Percentiles rank a stretch among this genome's conserved stretches.
These are phyloP conservation scores for Cladophialophora immunda DNA, from an alignment of 2,329 filamentous ascomycete genomes.

Conservation along the genomic window DNA sequence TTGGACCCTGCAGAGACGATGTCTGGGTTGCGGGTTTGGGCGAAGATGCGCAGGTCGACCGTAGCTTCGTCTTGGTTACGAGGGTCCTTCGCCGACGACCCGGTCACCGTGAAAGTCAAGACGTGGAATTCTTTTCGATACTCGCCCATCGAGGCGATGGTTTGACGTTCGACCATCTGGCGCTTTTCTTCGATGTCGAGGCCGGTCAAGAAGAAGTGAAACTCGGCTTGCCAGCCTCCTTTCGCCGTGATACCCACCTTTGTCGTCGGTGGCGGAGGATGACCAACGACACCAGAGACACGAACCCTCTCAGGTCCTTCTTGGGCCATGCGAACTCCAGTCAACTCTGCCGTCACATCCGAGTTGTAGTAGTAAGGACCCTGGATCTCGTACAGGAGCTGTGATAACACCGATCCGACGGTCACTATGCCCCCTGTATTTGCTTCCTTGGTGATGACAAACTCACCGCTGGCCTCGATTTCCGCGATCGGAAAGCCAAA, in stretches of 20 bases:
- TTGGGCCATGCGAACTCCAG: too few species aligned
- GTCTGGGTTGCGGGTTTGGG: slow-evolving; percentile 48
- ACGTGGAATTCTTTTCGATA: slow-evolving; percentile 50
- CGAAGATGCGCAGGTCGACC: slow-evolving; percentile 56
- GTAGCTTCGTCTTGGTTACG: slow-evolving; percentile 51
- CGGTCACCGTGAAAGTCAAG: slow-evolving; percentile 60
- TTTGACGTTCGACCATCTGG: slow-evolving; percentile 47
- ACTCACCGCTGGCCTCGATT: slow-evolving; percentile 34
- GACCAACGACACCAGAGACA: too few species aligned
- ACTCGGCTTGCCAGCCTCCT: slow-evolving; percentile 52
- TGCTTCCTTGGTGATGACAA: slow-evolving; percentile 30
- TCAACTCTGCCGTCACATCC: too few species aligned
- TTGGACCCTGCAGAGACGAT: slow-evolving; percentile 41
- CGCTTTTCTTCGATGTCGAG: slow-evolving; percentile 51
- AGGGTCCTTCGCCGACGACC: slow-evolving; percentile 50
- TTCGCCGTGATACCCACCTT: slow-evolving; percentile 52
- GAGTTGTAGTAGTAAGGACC: slow-evolving; percentile 59
- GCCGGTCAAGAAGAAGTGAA: slow-evolving; percentile 51
- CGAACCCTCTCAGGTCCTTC: too few species aligned
- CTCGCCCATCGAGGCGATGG: slow-evolving; percentile 46
- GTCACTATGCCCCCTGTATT: slow-evolving; percentile 37
- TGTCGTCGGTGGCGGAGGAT: slow-evolving; percentile 54
- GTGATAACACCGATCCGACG: slow-evolving; percentile 32
- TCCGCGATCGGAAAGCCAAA: slow-evolving; percentile 42
- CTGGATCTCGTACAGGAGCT: slow-evolving; percentile 56